A percentile compares a stretch with the other conserved stretches of the same genome.
Conservation (phyloP, 768 basidiomycete species). For the Favolaschia claudopus region DNA sequence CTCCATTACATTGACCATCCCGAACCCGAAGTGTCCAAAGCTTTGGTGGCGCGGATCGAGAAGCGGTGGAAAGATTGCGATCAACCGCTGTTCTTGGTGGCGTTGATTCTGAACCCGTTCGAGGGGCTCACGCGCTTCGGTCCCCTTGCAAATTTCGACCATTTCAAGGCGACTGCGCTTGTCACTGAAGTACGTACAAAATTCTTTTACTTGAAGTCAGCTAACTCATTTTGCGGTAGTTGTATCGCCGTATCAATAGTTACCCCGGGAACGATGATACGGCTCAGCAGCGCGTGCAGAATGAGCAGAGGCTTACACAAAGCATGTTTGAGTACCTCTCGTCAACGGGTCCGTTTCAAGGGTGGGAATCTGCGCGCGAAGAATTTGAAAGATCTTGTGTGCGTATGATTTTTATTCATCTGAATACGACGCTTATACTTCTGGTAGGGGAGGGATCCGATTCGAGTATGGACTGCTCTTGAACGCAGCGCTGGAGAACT, state of each 20-base stretch:
- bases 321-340: too few species aligned
- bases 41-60: slow-evolving; percentile 33
- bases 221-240: neutral
- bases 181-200: slow-evolving; percentile 31
- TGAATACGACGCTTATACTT: too few species aligned
- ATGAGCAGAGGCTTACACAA: too few species aligned
- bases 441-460: too few species aligned
- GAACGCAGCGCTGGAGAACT: neutral
- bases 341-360: too few species aligned
- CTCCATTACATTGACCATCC: slow-evolving; percentile 34
- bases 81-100: slow-evolving; percentile 35
- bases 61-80: slow-evolving; percentile 39
- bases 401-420: too few species aligned
- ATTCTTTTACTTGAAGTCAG: too few species aligned
- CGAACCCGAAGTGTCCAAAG: slow-evolving; percentile 24
- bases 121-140: slow-evolving; percentile 38
- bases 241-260: too few species aligned
- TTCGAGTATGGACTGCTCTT: neutral
- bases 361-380: too few species aligned
- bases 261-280: too few species aligned
- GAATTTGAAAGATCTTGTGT: too few species aligned
- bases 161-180: slow-evolving; percentile 28
- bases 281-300: too few species aligned
- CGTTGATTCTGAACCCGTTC: slow-evolving; percentile 38
- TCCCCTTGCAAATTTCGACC: slow-evolving; percentile 30